These are phyloP conservation scores for Perkinsus marinus DNA, from an alignment of 169 alveolate species.

Conservation along the genomic window DNA sequence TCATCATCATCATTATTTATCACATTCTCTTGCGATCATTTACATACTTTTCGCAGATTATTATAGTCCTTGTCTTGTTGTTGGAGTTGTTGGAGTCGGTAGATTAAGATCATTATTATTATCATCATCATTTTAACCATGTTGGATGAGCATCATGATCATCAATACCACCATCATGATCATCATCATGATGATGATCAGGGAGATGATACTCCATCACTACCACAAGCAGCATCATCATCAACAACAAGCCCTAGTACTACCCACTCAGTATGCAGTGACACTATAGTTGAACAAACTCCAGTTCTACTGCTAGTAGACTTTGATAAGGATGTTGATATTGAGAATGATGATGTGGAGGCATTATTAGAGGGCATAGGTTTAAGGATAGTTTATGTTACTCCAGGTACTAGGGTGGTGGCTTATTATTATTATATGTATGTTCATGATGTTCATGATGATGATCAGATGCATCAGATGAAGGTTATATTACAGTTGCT, in stretches of 20 bases:
- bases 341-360: neutral
- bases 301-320: neutral
- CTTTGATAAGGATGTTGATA: neutral
- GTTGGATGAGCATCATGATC: neutral
- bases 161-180: neutral
- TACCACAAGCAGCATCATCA: neutral
- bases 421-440: neutral
- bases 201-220: too few species aligned
- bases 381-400: neutral
- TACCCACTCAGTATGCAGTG: too few species aligned
- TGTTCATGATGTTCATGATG: neutral
- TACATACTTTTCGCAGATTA: neutral
- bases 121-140: neutral
- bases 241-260: neutral
- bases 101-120: too few species aligned
- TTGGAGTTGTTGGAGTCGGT: too few species aligned
- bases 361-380: neutral
- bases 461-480: neutral
- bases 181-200: too few species aligned
- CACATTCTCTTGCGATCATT: neutral
- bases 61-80: too few species aligned
- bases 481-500: neutral
- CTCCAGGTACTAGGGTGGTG: neutral
- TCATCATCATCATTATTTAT: neutral
- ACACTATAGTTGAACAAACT: neutral